Base-by-base conservation (phyloP, 805 yeast genomes). In the Wickerhamiella qilinensis region DNA sequence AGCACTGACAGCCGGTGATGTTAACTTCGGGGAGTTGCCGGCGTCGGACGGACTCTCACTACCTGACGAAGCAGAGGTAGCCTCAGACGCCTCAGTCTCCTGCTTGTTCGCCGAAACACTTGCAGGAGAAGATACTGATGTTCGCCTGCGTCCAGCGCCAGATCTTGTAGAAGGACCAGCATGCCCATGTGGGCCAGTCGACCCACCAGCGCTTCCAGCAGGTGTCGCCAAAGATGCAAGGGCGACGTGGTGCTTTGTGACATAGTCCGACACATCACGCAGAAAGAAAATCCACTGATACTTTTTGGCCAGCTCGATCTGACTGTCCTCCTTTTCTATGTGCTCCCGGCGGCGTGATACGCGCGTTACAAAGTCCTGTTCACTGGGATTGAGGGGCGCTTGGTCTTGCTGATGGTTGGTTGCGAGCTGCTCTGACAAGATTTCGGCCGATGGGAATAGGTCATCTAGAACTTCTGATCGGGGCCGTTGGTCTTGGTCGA, bases 261-360 rank as follows among this genome's bases (percentile, higher is more conserved):
- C 77, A 51, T 81, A 86, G 33, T 79, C 91, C 42, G 80, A 68
- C 36, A 91, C 54, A 44, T 81, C 91, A 48, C 75, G 77, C 46
- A 88, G 64, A 53, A 86, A 88, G 41, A 73, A 70, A 43, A 79
- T 68, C 95, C 96, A 88, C 47, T 77, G 86, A 57, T 84, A 88
- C 45, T 73, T 77, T 46, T 74, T 77, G 47, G 75, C 64, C 34
- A 88, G 63, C 17, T 64, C 68, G 20, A 68, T 67, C 27, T 68
- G 70, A 24, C 66, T 60, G 3, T 63, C 55, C 20, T 48, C 41
- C 62, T 63, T 30, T 61, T 64, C 44, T 29, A 88, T 60, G 31
- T 69, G 69, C 20, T 73, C 77, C 45, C 76, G 75, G 37, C 98
- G 67, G 4, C 77, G 65, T 38, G 67, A 67, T 56, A 95, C 82